Base-by-base conservation (phyloP, 2,329 filamentous ascomycete genomes). In the Zymoseptoria brevis region DNA sequence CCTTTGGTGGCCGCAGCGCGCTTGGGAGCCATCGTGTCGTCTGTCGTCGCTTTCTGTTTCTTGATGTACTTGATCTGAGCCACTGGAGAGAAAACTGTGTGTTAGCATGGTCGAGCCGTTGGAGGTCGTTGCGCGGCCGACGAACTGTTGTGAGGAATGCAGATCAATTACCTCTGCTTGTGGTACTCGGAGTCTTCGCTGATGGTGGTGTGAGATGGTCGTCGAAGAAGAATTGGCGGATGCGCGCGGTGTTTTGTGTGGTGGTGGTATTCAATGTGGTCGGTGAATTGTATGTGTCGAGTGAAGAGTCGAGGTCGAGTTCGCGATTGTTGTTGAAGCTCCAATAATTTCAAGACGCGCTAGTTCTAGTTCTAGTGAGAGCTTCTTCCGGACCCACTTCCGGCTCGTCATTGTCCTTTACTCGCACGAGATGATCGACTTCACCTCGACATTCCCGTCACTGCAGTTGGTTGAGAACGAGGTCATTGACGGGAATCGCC, bases 21-120 rank as follows among this genome's bases (percentile, higher is more conserved):
- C 57, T 69, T 67, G 50, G 60, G 49, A 50, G 62, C 59, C 61
- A 63, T 62, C 53, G 63, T 57, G 26, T 55, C 60, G 53, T 61
- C 54, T 55, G 62, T 57, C 55, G 61, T 58, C 19, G 63, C 60
- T 57, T 64, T 62, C 22, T 59, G 64, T 50, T 65, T 64, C 57
- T 69, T 70, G 61, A 69, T 66, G 57, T 68, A 68, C 57, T 70
- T 70, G 56, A 69, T 67, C 53, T 68, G 66, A 24, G 68, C 68
- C 68, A 69, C 64, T 64, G 52, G 48, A 50, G 22, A 22, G n/a
- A 21, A 41, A 5, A 4, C 3, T 9, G 57, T 57, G 50, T 56
- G 56, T 54, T 24, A 19, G 30, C 26, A 45, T 19, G 53, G 54
- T 26, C 19, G 19, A 49, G 54, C 35, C 35, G 35, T 45, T 45